Conservation (phyloP, 305 asterid genomes). For the Rubia peregrina region DNA sequence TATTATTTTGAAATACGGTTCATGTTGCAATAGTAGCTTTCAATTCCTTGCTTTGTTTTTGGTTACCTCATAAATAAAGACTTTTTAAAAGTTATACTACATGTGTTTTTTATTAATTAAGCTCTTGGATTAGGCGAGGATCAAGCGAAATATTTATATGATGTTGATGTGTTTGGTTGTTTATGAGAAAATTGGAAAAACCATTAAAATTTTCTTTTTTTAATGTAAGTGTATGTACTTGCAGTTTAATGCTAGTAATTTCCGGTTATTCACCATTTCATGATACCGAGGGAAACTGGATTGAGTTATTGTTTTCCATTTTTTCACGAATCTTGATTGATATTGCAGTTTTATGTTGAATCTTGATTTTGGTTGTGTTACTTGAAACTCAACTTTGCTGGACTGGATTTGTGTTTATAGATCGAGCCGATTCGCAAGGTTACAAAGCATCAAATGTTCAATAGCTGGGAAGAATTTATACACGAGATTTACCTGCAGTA, state of each 20-base stretch:
- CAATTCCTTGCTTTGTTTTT: neutral
- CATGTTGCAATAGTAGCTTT: neutral
- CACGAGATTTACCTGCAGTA: slow-evolving; percentile 41
- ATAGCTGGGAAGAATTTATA: slow-evolving; percentile 45
- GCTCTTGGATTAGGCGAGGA: neutral
- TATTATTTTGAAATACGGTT: neutral
- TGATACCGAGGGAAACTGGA: neutral
- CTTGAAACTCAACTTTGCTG: neutral
- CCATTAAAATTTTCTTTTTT: neutral
- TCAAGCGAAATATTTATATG: neutral
- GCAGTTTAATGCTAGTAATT: neutral
- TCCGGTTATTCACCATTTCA: neutral
- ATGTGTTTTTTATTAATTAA: neutral
- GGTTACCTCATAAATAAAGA: neutral
- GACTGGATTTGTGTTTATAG: slow-evolving; percentile 22
- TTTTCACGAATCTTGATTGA: neutral
- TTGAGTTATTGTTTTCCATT: neutral
- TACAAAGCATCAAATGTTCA: slow-evolving; percentile 38
- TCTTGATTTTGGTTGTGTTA: neutral
- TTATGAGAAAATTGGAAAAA: neutral
- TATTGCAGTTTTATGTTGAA: neutral
- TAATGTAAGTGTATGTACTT: neutral
- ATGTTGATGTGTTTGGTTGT: slow-evolving; percentile 4
- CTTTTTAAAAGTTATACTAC: neutral
- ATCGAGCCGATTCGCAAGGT: slow-evolving; percentile 44